These are phyloP conservation scores for Fistulinella cinereoalba DNA, from an alignment of 1,284 basidiomycete species.

Conservation along the genomic window DNA sequence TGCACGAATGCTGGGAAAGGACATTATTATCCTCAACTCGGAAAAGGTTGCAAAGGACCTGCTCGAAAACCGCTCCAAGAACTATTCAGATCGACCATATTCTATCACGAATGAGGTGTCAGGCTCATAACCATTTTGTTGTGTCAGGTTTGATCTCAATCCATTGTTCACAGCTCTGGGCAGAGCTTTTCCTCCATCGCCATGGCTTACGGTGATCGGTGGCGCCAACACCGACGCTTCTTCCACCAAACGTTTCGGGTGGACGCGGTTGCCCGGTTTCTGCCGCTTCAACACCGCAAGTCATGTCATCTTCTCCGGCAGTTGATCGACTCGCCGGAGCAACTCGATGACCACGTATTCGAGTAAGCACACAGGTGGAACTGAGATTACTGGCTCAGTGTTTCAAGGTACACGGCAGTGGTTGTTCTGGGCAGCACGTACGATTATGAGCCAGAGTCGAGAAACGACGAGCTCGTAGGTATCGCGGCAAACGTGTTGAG, in stretches of 20 bases:
- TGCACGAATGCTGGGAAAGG: constrained; percentile 23
- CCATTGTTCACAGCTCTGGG: constrained; percentile 31
- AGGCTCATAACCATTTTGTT: background rate
- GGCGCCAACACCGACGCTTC: constrained; percentile 4
- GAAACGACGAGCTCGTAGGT: background rate
- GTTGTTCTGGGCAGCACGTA: background rate
- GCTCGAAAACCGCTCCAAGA: constrained; percentile 5
- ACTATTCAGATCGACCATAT: constrained; percentile 12
- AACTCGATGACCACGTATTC: constrained; percentile 1
- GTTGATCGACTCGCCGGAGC: constrained; percentile 27
- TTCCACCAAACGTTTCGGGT: constrained; percentile 32
- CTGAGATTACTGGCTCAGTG: background rate
- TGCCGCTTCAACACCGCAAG: constrained; percentile 28
- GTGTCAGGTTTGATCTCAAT: background rate
- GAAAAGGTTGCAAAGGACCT: constrained; percentile 7
- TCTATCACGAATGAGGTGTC: constrained; percentile 19
- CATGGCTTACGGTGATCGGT: constrained; percentile 33
- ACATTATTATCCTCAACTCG: constrained; percentile 37
- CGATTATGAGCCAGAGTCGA: background rate
- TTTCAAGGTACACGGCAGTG: background rate
- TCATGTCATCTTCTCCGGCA: constrained; percentile 30
- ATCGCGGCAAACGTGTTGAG: background rate
- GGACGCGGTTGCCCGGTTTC: constrained; percentile 19
- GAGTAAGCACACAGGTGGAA: background rate
- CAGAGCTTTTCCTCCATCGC: constrained; percentile 33